Base-by-base conservation (phyloP, 148 eudicot species). In the Agrostemma githago region DNA sequence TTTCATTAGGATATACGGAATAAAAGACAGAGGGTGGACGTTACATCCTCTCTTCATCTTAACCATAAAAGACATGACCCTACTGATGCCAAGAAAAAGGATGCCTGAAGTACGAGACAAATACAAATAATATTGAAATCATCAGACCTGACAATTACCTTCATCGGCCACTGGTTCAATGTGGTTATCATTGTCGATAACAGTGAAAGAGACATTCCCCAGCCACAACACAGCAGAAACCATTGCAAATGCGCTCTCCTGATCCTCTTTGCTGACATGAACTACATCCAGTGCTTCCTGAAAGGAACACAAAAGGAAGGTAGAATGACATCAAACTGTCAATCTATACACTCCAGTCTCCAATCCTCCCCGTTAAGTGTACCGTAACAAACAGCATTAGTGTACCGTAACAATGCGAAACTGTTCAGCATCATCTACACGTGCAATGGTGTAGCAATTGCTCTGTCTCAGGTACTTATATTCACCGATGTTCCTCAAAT, bases 281-380 rank as follows among this genome's bases (percentile, higher is more conserved):
- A 95, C 99, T 82, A 89, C 82, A 81, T 90, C 89, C 76, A 95
- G 79, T 51, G 99, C 99, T 84, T 92, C 99, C 97, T 92, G 86
- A 74, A 68, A 78, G 57, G 12, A 16, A 34, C 26, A 48, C 39
- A 63, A 62, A 40, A 77, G 7, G 66, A 42, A 59, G 17, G 2
- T 19, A 57, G 66, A 43, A 46, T 9, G 41, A 74, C 37, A 34
- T 74, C 43, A 21, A 62, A 5, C 8, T 26, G 15, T 46, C 48
- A 53, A 46, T 64, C 53, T 61, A 38, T 17, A 19, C 37, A 8
- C 42, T 48, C 56, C 56, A 51, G 56, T 51, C 26, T 2, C 66
- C 14, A 40, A 48, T 38, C 43, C 34, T 19, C 40, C 20, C 56
- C 26, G 40, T 26, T 26, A 26, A 26, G 34, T 26, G 34, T 26